Base-by-base conservation (phyloP, 768 basidiomycete genomes). In the Cystofilobasidium macerans region DNA sequence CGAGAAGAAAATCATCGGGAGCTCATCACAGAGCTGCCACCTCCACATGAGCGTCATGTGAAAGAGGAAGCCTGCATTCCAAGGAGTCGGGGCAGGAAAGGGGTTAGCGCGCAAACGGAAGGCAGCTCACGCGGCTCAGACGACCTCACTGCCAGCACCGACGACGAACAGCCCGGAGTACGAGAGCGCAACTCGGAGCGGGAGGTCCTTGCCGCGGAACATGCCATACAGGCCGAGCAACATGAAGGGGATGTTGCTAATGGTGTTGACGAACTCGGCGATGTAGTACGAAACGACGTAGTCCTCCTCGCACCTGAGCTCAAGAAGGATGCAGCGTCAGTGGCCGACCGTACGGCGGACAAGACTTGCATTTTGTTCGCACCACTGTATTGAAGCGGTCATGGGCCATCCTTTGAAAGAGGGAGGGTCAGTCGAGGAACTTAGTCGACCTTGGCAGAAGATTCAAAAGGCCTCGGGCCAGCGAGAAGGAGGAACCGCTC, bases 201-300 rank as follows among this genome's bases (percentile, higher is more conserved):
- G 38, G 35, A 60, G 18, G 24, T 24, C 58, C 20, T 8, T 7
- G 20, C 7, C 18, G n/a, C 43, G 33, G 1, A 1, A 40, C 6
- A 60, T 30, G 2, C 58, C 58, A 26, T 60, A 60, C 6, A 45
- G 16, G 38, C 38, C 58, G 14, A 60, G 38, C 26, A 45, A 18
- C 16, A 60, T 32, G 40, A 60, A 60, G 18, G 58, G 58, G 43
- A 60, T 60, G 38, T 60, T 60, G 35, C n/a, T 26, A 5, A 60
- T 18, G 13, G 58, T 60, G 58, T 60, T 60, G 58, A 32, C 30
- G 40, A 60, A 60, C 58, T 60, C 58, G 30, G 58, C 58, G 16
- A 60, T 43, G n/a, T 43, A 43, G 13, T 20, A 32, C 24, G 58
- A 26, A n/a, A 36, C 20, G 22, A 20, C 26, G 14, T 60, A 60